These are phyloP conservation scores for Neurospora cerealis DNA, from an alignment of 495 filamentous ascomycete species.

Conservation along the genomic window DNA sequence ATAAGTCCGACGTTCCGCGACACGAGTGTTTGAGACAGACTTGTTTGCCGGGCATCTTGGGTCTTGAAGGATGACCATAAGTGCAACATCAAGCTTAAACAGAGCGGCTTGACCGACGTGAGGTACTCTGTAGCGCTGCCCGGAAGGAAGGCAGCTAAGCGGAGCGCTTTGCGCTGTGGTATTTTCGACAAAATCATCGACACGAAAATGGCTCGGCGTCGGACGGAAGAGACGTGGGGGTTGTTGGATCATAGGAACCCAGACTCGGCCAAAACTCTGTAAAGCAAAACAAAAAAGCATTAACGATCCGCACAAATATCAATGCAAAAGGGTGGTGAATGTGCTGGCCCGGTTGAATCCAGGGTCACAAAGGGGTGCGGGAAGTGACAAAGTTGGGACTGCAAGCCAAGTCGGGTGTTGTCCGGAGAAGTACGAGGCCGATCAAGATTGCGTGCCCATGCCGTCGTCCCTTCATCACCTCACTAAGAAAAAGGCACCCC, in stretches of 20 bases:
- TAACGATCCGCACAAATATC: background rate
- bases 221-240: background rate
- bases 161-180: background rate
- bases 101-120: background rate
- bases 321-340: background rate
- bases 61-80: background rate
- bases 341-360: background rate
- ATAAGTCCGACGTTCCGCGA: background rate
- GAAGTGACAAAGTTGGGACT: background rate
- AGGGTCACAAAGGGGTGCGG: background rate
- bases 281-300: slow-evolving; percentile 2
- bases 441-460: background rate
- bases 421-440: background rate
- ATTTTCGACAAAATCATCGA: background rate
- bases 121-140: background rate
- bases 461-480: background rate
- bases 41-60: background rate
- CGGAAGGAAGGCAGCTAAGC: background rate
- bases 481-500: background rate
- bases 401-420: background rate
- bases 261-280: slow-evolving; percentile 37
- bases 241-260: slow-evolving; percentile 31
- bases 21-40: background rate
- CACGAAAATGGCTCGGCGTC: background rate
- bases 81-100: background rate